A percentile compares a stretch with the other conserved stretches of the same genome.
phyloP scores from a whole-genome alignment of 352 stramenopile genomes.

The Poterioochromonas sp. region DNA sequence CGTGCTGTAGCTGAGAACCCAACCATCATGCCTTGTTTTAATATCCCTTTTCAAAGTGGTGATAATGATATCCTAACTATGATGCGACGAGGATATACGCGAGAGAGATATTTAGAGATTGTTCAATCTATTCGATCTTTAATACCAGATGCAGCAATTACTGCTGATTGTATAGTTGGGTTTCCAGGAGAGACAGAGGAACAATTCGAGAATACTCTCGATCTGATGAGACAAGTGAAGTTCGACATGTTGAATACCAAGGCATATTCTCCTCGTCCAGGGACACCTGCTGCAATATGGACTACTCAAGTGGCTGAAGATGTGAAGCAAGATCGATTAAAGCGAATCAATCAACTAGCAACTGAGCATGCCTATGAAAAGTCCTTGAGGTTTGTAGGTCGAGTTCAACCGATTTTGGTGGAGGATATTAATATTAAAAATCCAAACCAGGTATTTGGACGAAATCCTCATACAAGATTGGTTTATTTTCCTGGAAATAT shows the following conservation, averaged over 20 bases:
- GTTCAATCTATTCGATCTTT: constrained; percentile 53
- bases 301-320: constrained; percentile 58
- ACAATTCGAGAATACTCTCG: constrained; percentile 85
- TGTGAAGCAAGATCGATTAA: constrained; percentile 64
- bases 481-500: constrained; percentile 69
- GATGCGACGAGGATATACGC: constrained; percentile 88
- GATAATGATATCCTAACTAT: constrained; percentile 69
- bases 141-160: constrained; percentile 51
- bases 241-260: constrained; percentile 46
- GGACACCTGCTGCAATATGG: constrained; percentile 47
- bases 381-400: constrained; percentile 57
- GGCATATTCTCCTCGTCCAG: constrained; percentile 43
- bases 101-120: constrained; percentile 88
- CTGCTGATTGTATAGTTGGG: constrained; percentile 92
- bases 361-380: constrained; percentile 57
- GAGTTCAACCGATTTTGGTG: constrained; percentile 63
- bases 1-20: constrained; percentile 65
- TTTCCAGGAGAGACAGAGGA: constrained; percentile 97
- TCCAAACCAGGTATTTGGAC: constrained; percentile 60
- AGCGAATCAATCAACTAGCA: constrained; percentile 60
- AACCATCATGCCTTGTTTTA: constrained; percentile 93
- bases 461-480: constrained; percentile 60
- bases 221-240: constrained; percentile 62
- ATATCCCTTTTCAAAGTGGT: constrained; percentile 95
- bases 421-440: constrained; percentile 62